A percentile compares a stretch with the other conserved stretches of the same genome.
phyloP scores from a whole-genome alignment of 108 stramenopile genomes.

The Schizochytrium sp. region DNA sequence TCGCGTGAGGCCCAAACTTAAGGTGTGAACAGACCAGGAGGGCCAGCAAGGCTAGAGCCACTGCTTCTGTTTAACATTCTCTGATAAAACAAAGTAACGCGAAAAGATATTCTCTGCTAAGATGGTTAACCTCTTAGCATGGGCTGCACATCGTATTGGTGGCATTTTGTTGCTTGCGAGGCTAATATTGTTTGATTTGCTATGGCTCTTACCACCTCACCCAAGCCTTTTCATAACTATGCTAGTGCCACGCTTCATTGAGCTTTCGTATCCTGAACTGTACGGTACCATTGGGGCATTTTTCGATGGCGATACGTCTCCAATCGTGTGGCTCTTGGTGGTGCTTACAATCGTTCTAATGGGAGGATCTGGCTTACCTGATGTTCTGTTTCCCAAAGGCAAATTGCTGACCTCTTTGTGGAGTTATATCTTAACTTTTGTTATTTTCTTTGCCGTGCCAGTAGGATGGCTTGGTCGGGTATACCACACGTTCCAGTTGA shows the following conservation, averaged over 20 bases:
- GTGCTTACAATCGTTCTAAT: background rate
- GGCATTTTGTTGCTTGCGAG: background rate
- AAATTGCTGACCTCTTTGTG: too few species aligned
- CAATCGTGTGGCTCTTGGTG: background rate
- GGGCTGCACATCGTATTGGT: conserved; percentile 1
- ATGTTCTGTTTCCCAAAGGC: too few species aligned
- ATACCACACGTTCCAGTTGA: too few species aligned
- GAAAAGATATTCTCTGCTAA: background rate
- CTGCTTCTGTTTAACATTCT: too few species aligned
- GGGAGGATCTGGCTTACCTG: background rate
- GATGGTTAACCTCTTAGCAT: background rate
- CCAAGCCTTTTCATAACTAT: background rate
- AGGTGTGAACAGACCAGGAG: too few species aligned
- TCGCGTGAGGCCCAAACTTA: too few species aligned
- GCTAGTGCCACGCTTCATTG: background rate
- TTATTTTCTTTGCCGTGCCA: too few species aligned
- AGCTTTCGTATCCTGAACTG: background rate
- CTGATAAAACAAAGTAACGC: too few species aligned
- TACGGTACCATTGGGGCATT: background rate
- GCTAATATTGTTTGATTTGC: conserved; percentile 32
- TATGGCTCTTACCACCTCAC: conserved; percentile 12
- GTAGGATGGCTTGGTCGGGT: too few species aligned
- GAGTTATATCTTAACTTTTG: too few species aligned
- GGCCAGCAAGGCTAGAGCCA: too few species aligned
- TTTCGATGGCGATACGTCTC: conserved; percentile 8